Conservation (phyloP, 768 basidiomycete genomes). For the Hygrocybe coccinea region DNA sequence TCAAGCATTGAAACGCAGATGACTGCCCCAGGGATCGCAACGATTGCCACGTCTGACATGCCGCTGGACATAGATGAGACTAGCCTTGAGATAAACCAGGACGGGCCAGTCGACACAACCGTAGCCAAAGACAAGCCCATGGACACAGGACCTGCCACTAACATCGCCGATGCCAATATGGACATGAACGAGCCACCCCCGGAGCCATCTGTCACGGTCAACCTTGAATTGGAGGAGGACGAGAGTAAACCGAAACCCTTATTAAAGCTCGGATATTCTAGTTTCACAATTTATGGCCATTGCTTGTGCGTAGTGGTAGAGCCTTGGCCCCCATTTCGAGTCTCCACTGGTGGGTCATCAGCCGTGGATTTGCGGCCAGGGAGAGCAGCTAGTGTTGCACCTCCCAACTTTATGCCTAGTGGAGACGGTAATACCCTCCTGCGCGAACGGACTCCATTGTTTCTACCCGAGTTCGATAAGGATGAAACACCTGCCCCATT, state of each 20-base stretch:
- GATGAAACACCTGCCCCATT: constrained; percentile 39
- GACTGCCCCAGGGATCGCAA: no score
- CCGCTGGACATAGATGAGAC: no score
- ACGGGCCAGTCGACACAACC: not conserved
- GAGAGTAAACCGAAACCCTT: constrained; percentile 70
- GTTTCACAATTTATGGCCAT: constrained; percentile 64
- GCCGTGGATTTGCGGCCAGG: constrained; percentile 9
- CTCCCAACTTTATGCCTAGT: constrained; percentile 26
- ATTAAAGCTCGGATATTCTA: constrained; percentile 61
- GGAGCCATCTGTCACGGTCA: constrained; percentile 18
- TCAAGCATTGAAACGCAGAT: no score
- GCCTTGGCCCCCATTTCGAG: constrained; percentile 61
- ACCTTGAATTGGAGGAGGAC: constrained; percentile 55
- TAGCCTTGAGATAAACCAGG: no score
- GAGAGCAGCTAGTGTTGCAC: constrained; percentile 31
- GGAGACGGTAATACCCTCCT: constrained; percentile 6
- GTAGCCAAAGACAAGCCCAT: not conserved
- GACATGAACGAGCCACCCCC: not conserved
- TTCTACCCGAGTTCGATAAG: constrained; percentile 58
- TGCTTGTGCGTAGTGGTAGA: constrained; percentile 82
- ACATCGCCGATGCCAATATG: not conserved
- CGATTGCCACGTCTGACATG: no score
- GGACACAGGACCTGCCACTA: not conserved
- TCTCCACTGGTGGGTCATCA: constrained; percentile 27
- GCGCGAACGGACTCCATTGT: constrained; percentile 59